Percentiles rank a stretch among this genome's conserved stretches.
Evolutionary conservation across 2,329 filamentous ascomycete genomes (phyloP).

Genomic region (Tolypocladium amazonense): DNA sequence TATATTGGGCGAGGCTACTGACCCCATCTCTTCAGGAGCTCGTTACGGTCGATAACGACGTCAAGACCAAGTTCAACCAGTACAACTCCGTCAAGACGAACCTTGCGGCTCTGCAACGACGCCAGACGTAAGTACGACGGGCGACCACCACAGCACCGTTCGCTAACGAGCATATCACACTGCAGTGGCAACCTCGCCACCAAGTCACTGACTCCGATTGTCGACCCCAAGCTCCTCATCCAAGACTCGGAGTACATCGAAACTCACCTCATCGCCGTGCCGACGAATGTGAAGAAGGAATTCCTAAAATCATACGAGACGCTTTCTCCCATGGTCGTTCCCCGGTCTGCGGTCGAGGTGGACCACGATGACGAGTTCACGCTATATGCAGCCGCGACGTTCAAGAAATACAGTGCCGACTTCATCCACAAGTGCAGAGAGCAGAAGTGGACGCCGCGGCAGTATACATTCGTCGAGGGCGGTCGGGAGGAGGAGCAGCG

Average conservation of each 20-base stretch:
- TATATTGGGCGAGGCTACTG: not conserved
- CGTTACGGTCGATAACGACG: slow-evolving; percentile 85
- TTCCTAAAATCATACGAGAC: slow-evolving; percentile 87
- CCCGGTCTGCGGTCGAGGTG: slow-evolving; percentile 70
- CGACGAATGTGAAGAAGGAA: slow-evolving; percentile 69
- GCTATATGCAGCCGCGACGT: slow-evolving; percentile 79
- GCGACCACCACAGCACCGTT: not conserved
- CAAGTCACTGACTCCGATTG: slow-evolving; percentile 82
- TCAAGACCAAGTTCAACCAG: slow-evolving; percentile 88
- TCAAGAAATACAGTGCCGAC: slow-evolving; percentile 82
- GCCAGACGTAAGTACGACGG: slow-evolving; percentile 60
- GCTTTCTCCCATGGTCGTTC: slow-evolving; percentile 82
- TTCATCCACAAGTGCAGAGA: slow-evolving; percentile 90
- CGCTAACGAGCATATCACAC: slow-evolving; percentile 3
- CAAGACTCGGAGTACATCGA: slow-evolving; percentile 94
- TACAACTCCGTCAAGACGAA: slow-evolving; percentile 88
- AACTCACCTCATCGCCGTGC: slow-evolving; percentile 87
- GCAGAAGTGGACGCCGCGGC: slow-evolving; percentile 86
- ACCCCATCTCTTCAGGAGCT: slow-evolving; percentile 52
- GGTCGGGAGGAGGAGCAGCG: slow-evolving; percentile 80
- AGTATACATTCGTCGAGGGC: slow-evolving; percentile 87
- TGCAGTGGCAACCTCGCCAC: slow-evolving; percentile 81
- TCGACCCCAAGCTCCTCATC: slow-evolving; percentile 70
- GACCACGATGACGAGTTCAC: slow-evolving; percentile 83
- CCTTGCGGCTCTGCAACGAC: slow-evolving; percentile 69